A percentile compares a stretch with the other conserved stretches of the same genome.
Conservation (phyloP, 2,329 filamentous ascomycete species). For the Chrysosphaeria jannelii region DNA sequence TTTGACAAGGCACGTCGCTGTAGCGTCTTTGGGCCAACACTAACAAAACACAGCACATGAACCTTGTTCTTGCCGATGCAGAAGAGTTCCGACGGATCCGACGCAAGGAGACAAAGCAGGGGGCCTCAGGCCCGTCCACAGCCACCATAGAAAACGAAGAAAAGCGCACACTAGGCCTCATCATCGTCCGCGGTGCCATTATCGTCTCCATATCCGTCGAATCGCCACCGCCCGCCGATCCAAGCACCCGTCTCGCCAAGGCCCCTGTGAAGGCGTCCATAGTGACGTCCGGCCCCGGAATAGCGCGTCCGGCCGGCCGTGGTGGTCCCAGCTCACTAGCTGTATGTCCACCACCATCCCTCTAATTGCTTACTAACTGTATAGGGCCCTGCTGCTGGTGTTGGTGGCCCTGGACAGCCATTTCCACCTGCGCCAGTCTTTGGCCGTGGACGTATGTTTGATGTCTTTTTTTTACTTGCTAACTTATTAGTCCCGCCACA, state of each 20-base stretch:
- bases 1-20: too few relatives aligned
- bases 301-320: constrained; percentile 70
- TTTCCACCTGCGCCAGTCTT: constrained; percentile 20
- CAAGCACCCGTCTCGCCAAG: constrained; percentile 63
- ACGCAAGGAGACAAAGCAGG: constrained; percentile 46
- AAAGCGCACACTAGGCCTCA: constrained; percentile 86
- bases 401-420: constrained; percentile 46
- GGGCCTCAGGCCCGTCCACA: constrained; percentile 17
- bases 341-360: constrained; percentile 14
- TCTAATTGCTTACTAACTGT: constrained; percentile 5
- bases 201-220: constrained; percentile 90
- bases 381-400: constrained; percentile 55
- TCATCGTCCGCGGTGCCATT: constrained; percentile 78
- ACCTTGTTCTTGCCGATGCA: constrained; percentile 90
- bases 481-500: constrained; percentile 14
- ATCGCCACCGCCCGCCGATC: constrained; percentile 80
- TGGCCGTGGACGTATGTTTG: constrained; percentile 15
- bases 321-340: constrained; percentile 57
- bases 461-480: constrained; percentile 6
- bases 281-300: constrained; percentile 56
- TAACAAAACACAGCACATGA: too few relatives aligned
- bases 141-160: constrained; percentile 66
- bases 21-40: too few relatives aligned
- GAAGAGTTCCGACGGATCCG: constrained; percentile 90
- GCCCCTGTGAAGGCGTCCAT: constrained; percentile 22